Evolutionary conservation across 192 early-diverging fungal species (phyloP), one percentile per base, ranked within the genome.

Genomic region (Jimgerdemannia lactiflua): DNA sequence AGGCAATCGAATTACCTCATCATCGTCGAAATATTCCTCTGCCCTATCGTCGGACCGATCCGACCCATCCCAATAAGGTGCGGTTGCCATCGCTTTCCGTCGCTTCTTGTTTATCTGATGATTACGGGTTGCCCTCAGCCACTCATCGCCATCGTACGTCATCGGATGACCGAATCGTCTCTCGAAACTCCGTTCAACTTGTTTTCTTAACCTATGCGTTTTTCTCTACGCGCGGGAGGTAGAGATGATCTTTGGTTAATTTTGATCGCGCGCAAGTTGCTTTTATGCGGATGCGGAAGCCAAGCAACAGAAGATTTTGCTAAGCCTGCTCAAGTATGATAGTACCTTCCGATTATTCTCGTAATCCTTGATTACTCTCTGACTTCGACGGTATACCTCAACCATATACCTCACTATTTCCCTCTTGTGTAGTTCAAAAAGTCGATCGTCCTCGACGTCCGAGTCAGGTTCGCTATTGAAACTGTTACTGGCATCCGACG

Each of bases 331-430:
- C 29, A 29, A 29, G 29, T 29, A 20, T 3, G 42, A 40, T 67
- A 68, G 64, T 76, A 84, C 80, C 71, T 69, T 49, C n/a, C 70
- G 73, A 43, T 74, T 71, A 39, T 78, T 72, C 54, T 86, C 75
- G 40, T 82, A 84, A 9, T 75, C 78, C n/a, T 80, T 80, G 42
- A 86, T 74, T 4, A 77, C 77, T 39, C 74, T 75, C 63, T 82
- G 78, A 7, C 67, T 71, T 43, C 85, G 71, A 20, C 75, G 72
- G 66, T 82, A 77, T 9, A 86, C 54, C 11, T 79, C 69, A 6
- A 84, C 71, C 85, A 86, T 86, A 63, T 82, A 86, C 49, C 84
- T 72, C 0, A 84, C 74, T 20, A 86, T 72, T 6, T 75, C 74
- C 11, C 78, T 71, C n/a, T 66, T 71, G 44, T 81, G 76, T n/a